Base-by-base conservation (phyloP, 768 basidiomycete genomes). In the Suillus bovinus region DNA sequence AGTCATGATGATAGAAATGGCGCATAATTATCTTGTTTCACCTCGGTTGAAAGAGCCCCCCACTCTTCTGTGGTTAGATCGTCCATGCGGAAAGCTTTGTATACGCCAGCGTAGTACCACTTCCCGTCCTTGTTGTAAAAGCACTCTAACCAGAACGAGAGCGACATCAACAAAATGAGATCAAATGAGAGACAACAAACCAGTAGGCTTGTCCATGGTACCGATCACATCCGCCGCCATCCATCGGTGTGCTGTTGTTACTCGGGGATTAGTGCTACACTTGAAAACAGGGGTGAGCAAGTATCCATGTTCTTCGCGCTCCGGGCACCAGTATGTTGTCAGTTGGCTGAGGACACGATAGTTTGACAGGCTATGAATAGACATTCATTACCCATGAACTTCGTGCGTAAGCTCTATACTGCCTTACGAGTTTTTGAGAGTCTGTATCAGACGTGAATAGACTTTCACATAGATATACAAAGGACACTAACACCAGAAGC, bases 61-160 rank as follows among this genome's bases (percentile, higher is more conserved):
- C 89, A 93, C 71, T 93, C 91, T 60, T 84, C 84, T 9, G 79
- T 74, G 0, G 85, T 84, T 16, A 93, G 76, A 61, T 89, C 84
- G 31, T 85, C 86, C 55, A 93, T 79, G 58, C 80, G 76, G 70
- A 93, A 85, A 1, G 82, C 83, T 59, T 81, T 84, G 74, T 93
- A 93, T 4, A 84, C 80, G n/a, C 91, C 91, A 14, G 91, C 90
- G 64, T 93, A 93, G 71, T 92, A 93, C 89, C 89, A 93, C 63
- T 84, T 83, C 9, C 87, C 88, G 60, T 91, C 89, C 71, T 86
- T 91, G 73, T 86, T 88, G 67, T 86, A 93, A 73, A 93, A 93
- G 65, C 89, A 93, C 69, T 93, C 91, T 91, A 61, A 31, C 20
- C 38, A 52, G 38, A 16, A 39, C 1, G 49, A 66, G 34, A 66